A percentile compares a stretch with the other conserved stretches of the same genome.
phyloP scores from a whole-genome alignment of 768 basidiomycete species.

The Boletus reticuloceps region DNA sequence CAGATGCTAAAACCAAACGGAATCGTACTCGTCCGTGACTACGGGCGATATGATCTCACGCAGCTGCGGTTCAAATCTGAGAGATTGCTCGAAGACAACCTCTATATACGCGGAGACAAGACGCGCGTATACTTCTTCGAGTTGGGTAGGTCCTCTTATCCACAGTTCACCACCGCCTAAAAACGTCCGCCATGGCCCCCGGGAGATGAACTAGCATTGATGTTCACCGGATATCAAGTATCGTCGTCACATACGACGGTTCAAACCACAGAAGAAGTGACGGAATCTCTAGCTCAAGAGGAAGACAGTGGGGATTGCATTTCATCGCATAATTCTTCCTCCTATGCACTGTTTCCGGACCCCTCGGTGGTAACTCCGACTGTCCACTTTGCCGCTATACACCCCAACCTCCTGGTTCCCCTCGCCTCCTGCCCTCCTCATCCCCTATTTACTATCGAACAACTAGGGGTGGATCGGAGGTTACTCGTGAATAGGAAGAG shows the following conservation, averaged over 20 bases:
- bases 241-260: conserved; percentile 32
- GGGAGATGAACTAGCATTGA: conserved; percentile 71
- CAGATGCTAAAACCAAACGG: conserved; percentile 93
- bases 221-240: conserved; percentile 67
- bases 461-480: conserved; percentile 86
- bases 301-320: conserved; percentile 10
- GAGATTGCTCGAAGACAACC: conserved; percentile 86
- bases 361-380: not conserved
- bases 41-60: conserved; percentile 92
- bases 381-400: conserved; percentile 25
- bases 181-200: not conserved
- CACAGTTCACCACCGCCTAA: not conserved
- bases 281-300: conserved; percentile 30
- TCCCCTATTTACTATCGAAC: conserved; percentile 74
- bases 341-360: not conserved
- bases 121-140: conserved; percentile 98
- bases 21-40: conserved; percentile 82
- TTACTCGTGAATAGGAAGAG: conserved; percentile 91
- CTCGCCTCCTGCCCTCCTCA: conserved; percentile 36
- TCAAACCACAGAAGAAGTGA: conserved; percentile 32
- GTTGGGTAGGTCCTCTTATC: conserved; percentile 48
- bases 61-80: conserved; percentile 90
- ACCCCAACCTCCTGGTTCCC: conserved; percentile 35
- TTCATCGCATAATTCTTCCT: conserved; percentile 1
- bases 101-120: conserved; percentile 96